A percentile compares a stretch with the other conserved stretches of the same genome.
Evolutionary conservation across 2,329 filamentous ascomycete species (phyloP).

Genomic region (Xylaria sp.): DNA sequence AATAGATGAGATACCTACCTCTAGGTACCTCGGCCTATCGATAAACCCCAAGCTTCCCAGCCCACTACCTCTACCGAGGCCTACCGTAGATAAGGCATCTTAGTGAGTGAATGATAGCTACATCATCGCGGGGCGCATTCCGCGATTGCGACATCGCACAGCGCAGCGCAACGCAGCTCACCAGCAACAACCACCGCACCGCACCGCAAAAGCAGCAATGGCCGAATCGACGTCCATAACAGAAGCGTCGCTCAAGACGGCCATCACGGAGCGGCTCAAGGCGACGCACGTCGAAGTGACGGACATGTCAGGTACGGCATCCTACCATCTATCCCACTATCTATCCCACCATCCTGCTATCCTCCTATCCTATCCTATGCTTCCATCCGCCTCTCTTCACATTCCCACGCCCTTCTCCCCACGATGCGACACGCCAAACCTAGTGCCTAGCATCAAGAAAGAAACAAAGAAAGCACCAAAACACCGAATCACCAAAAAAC

Average conservation of each 20-base stretch:
- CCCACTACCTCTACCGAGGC: too few species aligned
- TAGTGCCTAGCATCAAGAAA: too few species aligned
- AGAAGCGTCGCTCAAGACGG: slow-evolving; percentile 70
- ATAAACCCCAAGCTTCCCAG: slow-evolving; percentile 20
- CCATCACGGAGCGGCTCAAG: slow-evolving; percentile 71
- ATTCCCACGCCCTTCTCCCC: too few species aligned
- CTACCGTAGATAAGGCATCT: not conserved
- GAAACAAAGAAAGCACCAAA: too few species aligned
- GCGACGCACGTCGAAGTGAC: slow-evolving; percentile 85
- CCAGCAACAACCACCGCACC: not conserved
- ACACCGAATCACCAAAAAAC: too few species aligned
- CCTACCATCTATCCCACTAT: not conserved
- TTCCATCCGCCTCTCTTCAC: too few species aligned
- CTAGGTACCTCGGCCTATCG: slow-evolving; percentile 7
- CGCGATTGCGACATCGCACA: slow-evolving; percentile 20
- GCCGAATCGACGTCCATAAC: slow-evolving; percentile 69
- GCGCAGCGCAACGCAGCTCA: not conserved
- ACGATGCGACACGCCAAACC: too few species aligned
- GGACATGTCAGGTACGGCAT: slow-evolving; percentile 80
- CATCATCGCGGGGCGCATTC: slow-evolving; percentile 20
- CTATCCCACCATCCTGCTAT: not conserved
- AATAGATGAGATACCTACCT: too few species aligned
- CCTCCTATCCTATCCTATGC: slow-evolving; percentile 13
- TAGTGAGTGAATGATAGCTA: not conserved
- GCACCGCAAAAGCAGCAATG: slow-evolving; percentile 44